These are phyloP conservation scores for Candida sonorensis DNA, from an alignment of 805 yeast species.

Conservation along the genomic window DNA sequence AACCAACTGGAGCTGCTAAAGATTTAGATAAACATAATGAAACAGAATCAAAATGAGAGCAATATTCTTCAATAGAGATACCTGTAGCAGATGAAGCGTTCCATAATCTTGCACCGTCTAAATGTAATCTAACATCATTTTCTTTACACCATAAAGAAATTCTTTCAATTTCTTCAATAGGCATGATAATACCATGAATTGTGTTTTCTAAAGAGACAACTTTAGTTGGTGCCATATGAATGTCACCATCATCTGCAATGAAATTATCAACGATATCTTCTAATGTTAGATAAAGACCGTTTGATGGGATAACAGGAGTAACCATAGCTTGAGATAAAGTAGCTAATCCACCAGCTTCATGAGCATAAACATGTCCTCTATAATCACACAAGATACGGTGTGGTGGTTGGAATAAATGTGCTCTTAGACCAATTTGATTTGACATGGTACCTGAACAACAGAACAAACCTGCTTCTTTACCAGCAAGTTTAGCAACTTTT, in stretches of 20 bases:
- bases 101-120: constrained; percentile 91
- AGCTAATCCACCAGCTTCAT: constrained; percentile 88
- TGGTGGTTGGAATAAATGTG: constrained; percentile 73
- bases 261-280: constrained; percentile 61
- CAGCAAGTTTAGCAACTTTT: constrained; percentile 61
- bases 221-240: constrained; percentile 82
- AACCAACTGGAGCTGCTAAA: constrained; percentile 87
- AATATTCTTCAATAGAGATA: constrained; percentile 59
- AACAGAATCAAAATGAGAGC: constrained; percentile 72
- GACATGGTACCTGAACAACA: constrained; percentile 85
- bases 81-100: constrained; percentile 74
- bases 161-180: constrained; percentile 63
- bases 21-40: constrained; percentile 83
- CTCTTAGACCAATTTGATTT: constrained; percentile 76
- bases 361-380: constrained; percentile 72
- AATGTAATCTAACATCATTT: constrained; percentile 57
- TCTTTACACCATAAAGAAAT: constrained; percentile 63
- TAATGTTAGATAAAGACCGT: constrained; percentile 66
- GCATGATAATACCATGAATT: constrained; percentile 70
- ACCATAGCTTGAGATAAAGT: constrained; percentile 86
- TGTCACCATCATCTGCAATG: constrained; percentile 71
- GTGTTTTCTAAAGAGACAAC: constrained; percentile 83
- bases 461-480: constrained; percentile 72
- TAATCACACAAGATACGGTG: constrained; percentile 73
- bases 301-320: constrained; percentile 62